phyloP scores from a whole-genome alignment of 805 yeast species.

The Myxozyma neotropica region DNA sequence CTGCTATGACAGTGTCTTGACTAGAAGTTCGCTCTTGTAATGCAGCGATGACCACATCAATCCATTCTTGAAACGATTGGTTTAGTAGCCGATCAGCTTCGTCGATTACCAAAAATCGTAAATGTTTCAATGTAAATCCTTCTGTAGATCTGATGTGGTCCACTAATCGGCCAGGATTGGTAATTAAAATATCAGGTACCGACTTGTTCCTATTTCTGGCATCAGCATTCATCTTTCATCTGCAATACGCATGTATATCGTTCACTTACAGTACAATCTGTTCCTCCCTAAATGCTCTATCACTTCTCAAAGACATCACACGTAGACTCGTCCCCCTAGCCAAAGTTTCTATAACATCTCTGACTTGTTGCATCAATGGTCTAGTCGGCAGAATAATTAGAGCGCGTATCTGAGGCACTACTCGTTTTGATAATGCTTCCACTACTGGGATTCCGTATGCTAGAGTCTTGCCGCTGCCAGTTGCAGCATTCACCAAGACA shows the following conservation, averaged over 20 bases:
- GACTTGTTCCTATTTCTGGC: neutral
- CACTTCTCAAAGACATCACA: constrained; percentile 59
- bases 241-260: neutral
- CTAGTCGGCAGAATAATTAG: constrained; percentile 86
- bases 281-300: constrained; percentile 66
- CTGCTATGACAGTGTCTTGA: constrained; percentile 13
- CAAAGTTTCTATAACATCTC: constrained; percentile 59
- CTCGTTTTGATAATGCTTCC: constrained; percentile 61
- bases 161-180: constrained; percentile 62
- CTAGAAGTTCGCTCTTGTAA: constrained; percentile 29
- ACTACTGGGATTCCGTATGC: constrained; percentile 85
- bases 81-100: constrained; percentile 95
- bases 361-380: constrained; percentile 83
- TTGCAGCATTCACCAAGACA: constrained; percentile 84
- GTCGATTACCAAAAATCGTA: constrained; percentile 87
- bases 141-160: constrained; percentile 92
- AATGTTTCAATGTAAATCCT: constrained; percentile 77
- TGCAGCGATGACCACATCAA: constrained; percentile 48
- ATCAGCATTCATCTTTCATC: neutral
- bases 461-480: constrained; percentile 95
- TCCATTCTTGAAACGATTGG: constrained; percentile 94
- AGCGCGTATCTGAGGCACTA: constrained; percentile 74
- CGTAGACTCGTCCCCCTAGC: constrained; percentile 68
- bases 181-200: constrained; percentile 51
- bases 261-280: constrained; percentile 48